Evolutionary conservation across 495 filamentous ascomycete genomes (phyloP), one percentile per base, ranked within the genome.

Genomic region (Aspergillus nanangensis): DNA sequence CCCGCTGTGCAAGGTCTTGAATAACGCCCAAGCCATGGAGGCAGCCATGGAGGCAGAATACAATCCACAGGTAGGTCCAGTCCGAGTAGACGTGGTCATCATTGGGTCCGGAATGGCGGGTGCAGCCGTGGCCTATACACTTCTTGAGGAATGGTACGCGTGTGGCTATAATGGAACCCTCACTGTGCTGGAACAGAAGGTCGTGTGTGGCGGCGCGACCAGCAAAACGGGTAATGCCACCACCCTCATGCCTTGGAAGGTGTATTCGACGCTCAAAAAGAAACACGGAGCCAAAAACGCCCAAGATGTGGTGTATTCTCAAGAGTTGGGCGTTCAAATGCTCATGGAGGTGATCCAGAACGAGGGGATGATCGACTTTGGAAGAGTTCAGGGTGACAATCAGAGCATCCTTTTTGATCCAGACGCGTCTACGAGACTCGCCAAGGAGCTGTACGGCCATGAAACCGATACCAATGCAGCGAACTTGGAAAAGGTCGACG

Each of bases 151-250:
- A 36, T 17, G 17, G 8, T 31, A 36, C 33, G 27, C 40, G n/a
- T 33, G 35, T 14, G 29, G 23, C 4, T 20, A 42, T 11, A 21
- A 23, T n/a, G 50, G 69, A 29, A 73, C 62, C 14, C 62, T 88
- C 2, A 72, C 88, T 1, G 80, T 90, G 75, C 66, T 92, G 8
- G 87, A 92, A 64, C 86, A 86, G n/a, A 69, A 86, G 45, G 81
- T 86, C 64, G 81, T 82, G 15, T 88, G 84, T 56, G 87, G 74
- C 70, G 87, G 87, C 7, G 87, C 87, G 21, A 90, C 87, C 5
- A 86, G 87, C 1, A 60, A 86, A 18, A 60, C 57, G 40, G 57
- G 54, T 7, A 71, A 73, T 1, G 66, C 71, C 38, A 61, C 74
- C 19, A 72, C 74, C 35, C 47, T 51, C 40, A 42, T 48, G 3